Percentiles rank a stretch among this genome's conserved stretches.
phyloP scores from a whole-genome alignment of 2,329 filamentous ascomycete genomes.

The Sclerotinia trifoliorum region DNA sequence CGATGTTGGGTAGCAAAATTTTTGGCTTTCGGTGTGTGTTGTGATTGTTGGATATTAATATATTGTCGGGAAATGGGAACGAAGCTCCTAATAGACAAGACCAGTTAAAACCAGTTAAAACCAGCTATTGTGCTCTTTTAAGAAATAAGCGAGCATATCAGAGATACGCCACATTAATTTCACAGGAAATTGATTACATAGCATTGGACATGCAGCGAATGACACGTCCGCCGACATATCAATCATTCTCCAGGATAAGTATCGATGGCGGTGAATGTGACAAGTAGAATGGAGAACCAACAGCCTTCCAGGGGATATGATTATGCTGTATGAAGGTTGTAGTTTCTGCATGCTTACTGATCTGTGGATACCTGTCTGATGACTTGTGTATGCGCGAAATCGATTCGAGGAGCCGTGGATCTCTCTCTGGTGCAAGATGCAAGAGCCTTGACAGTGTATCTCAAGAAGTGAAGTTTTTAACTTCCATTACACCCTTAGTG shows the following conservation, averaged over 20 bases:
- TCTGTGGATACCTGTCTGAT: neutral
- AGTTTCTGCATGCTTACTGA: neutral
- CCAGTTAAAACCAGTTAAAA: neutral
- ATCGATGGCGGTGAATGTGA: neutral
- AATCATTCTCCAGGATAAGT: neutral
- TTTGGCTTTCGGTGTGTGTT: neutral
- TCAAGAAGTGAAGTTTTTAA: neutral
- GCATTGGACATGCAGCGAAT: neutral
- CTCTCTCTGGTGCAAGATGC: neutral
- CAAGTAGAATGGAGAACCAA: neutral
- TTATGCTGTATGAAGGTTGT: neutral
- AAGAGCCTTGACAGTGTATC: neutral
- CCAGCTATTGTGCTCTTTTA: neutral
- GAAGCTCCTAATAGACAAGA: neutral
- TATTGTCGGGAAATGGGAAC: neutral
- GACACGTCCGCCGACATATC: neutral
- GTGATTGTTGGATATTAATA: neutral
- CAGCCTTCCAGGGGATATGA: neutral
- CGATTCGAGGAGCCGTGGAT: neutral
- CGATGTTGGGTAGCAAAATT: neutral
- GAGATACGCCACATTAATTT: neutral
- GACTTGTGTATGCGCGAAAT: neutral
- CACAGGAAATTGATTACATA: neutral
- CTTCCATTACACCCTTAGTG: neutral
- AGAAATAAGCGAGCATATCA: conserved; percentile 7